Conservation (phyloP, 1,284 basidiomycete genomes). For the Trichosporon coremiiforme region DNA sequence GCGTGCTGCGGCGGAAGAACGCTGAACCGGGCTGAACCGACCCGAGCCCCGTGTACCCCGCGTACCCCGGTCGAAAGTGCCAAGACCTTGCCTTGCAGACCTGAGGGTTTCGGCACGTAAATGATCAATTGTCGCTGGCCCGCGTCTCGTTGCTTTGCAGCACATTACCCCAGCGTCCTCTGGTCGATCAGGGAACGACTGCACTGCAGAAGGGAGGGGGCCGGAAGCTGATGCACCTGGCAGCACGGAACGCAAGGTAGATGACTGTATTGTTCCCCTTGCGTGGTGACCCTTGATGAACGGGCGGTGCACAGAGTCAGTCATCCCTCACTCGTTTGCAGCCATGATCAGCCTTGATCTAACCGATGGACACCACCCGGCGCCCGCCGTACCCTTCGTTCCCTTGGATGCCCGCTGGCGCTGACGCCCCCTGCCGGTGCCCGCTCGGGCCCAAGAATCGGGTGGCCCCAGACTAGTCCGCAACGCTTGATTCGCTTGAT, state of each 20-base stretch:
- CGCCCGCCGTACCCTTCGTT: not conserved
- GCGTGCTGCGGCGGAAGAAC: not conserved
- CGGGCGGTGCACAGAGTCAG: not conserved
- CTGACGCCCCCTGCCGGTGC: not conserved
- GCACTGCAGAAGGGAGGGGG: too few relatives aligned
- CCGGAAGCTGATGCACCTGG: not conserved
- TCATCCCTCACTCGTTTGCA: not conserved
- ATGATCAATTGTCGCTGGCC: not conserved
- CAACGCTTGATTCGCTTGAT: not conserved
- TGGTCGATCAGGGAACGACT: not conserved
- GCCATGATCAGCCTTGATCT: conserved; percentile 2
- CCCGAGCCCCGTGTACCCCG: too few relatives aligned
- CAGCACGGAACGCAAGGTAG: not conserved
- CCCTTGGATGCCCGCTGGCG: too few relatives aligned
- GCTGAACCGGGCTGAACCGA: not conserved
- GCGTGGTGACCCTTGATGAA: not conserved
- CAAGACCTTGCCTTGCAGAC: not conserved
- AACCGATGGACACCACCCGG: not conserved
- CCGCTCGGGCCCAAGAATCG: not conserved
- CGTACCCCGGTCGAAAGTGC: not conserved
- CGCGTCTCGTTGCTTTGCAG: too few relatives aligned
- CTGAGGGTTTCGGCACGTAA: too few relatives aligned
- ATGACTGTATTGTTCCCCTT: not conserved
- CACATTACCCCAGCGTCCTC: too few relatives aligned
- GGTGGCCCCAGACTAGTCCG: not conserved